phyloP scores from a whole-genome alignment of 2,329 filamentous ascomycete species.

The Neonectria hederae region DNA sequence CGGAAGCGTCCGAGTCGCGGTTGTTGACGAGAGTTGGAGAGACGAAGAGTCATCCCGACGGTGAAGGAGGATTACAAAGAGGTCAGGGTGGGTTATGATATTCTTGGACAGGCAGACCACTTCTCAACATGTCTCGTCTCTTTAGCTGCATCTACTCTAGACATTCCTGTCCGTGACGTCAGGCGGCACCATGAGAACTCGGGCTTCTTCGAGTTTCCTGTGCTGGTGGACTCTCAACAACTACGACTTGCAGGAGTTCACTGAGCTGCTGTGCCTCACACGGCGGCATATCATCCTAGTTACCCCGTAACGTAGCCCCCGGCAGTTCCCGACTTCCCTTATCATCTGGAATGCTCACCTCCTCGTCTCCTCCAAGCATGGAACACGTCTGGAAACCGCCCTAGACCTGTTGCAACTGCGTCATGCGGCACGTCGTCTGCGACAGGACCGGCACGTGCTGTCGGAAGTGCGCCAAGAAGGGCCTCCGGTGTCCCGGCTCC shows the following conservation, averaged over 20 bases:
- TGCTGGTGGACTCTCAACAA: slow-evolving; percentile 24
- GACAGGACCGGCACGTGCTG: slow-evolving; percentile 22
- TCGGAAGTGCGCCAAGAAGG: slow-evolving; percentile 24
- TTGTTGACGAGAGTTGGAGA: not conserved
- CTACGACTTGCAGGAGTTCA: slow-evolving; percentile 21
- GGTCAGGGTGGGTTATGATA: not conserved
- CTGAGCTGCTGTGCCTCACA: slow-evolving; percentile 17
- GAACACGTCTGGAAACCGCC: not conserved
- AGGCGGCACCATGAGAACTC: slow-evolving; percentile 25
- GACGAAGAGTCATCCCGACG: slow-evolving; percentile 1
- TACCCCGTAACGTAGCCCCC: not conserved
- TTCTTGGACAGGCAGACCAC: not conserved
- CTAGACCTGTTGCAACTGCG: slow-evolving; percentile 27
- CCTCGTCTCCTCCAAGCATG: not conserved
- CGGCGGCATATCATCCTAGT: not conserved
- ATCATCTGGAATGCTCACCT: not conserved
- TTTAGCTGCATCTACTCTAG: slow-evolving; percentile 20
- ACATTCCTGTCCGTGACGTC: slow-evolving; percentile 23
- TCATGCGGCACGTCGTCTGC: slow-evolving; percentile 26
- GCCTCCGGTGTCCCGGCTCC: slow-evolving; percentile 11
- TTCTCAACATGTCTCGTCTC: not conserved
- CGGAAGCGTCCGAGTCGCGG: not conserved
- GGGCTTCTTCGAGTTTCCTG: slow-evolving; percentile 22
- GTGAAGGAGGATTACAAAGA: slow-evolving; percentile 1
- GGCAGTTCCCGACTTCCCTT: not conserved